Conservation (phyloP, 2,329 filamentous ascomycete species). For the Sarocladium oryzae region DNA sequence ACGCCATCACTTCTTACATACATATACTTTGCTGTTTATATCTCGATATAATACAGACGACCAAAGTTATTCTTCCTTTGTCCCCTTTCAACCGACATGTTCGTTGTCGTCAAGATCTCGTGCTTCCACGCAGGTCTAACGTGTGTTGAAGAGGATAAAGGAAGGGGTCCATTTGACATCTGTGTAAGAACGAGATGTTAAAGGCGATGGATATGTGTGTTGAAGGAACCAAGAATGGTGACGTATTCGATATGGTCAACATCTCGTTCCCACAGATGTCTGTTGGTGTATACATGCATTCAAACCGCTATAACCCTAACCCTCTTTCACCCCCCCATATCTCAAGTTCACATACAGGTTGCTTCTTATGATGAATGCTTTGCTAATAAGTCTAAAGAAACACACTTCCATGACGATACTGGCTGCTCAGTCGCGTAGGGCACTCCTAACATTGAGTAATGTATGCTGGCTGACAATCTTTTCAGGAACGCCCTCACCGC, state of each 20-base stretch:
- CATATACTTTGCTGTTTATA: not conserved
- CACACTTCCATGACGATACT: slow-evolving; percentile 78
- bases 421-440: slow-evolving; percentile 73
- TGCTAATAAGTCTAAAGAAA: slow-evolving; percentile 67
- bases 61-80: not conserved
- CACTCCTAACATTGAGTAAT: not conserved
- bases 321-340: not conserved
- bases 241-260: not conserved
- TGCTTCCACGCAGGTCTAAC: not conserved
- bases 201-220: not conserved
- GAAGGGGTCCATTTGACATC: not conserved
- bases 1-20: not conserved
- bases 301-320: not conserved
- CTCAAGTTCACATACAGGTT: not conserved
- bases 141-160: not conserved
- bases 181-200: not conserved
- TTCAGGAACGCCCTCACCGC: not conserved
- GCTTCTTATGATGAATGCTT: not conserved
- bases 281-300: not conserved
- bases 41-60: not conserved
- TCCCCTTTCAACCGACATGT: not conserved
- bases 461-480: not conserved
- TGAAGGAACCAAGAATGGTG: not conserved
- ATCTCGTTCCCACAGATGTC: not conserved
- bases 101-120: not conserved